Base-by-base conservation (phyloP, 768 basidiomycete species). In the Pulveroboletus sp. region DNA sequence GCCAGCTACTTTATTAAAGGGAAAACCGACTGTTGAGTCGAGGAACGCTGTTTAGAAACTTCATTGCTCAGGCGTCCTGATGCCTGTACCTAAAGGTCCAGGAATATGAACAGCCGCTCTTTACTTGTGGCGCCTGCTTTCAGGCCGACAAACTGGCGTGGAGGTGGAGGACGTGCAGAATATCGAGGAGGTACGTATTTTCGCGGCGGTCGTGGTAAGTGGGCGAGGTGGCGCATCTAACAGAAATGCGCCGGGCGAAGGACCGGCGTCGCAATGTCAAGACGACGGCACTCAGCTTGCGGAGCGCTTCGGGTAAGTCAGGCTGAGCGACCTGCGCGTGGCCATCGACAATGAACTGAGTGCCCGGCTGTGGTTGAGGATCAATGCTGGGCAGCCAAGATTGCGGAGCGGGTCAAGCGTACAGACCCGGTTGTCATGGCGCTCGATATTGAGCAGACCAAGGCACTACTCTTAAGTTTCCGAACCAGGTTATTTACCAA, bases 401-500 rank as follows among this genome's bases (percentile, higher is more conserved):
- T 98, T 49, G 69, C 74, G 19, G 90, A 94, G 58, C 83, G 92
- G 47, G 93, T 98, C 51, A 95, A 96, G 65, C 93, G 96, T 80
- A 93, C 96, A 19, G 96, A 99, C 62, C 96, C 96, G 0, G 93
- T 99, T 35, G 93, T 99, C 45, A 88, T 99, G 91, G 96, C 96
- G 0, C 98, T 77, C 67, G 96, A 98, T 82, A 99, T 99, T 63
- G 96, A 99, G 69, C 94, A 92, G 16, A 95, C 94, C 2, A 99
- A 99, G 71, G 88, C 91, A n/a, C 95, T 95, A n/a, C 82, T 98
- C 60, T n/a, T n/a, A 98, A 98, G 69, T 98, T 98, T 64, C 95
- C 96, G 1, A 96, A 98, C 72, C 87, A 93, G 58, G 80, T 83
- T 7, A 85, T 91, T 22, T 95, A 98, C 73, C 94, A 97, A 65